Conservation (phyloP, 2,329 filamentous ascomycete genomes). For the Cytospora mali region DNA sequence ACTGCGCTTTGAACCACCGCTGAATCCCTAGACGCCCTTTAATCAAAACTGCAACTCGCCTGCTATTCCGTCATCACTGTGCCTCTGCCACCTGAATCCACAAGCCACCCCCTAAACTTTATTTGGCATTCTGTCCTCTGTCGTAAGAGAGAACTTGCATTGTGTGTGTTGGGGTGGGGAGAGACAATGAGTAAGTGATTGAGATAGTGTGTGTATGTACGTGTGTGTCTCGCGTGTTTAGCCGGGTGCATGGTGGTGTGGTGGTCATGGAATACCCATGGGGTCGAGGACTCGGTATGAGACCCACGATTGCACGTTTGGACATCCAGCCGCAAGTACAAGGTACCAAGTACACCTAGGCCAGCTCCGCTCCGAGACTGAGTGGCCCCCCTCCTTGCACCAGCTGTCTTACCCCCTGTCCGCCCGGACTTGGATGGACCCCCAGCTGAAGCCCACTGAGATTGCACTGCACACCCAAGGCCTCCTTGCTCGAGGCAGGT, state of each 20-base stretch:
- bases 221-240: neutral
- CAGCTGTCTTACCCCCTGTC: constrained; percentile 28
- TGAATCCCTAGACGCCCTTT: constrained; percentile 23
- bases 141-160: neutral
- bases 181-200: too few species aligned
- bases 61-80: constrained; percentile 15
- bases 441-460: constrained; percentile 23
- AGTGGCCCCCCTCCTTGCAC: constrained; percentile 24
- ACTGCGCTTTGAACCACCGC: constrained; percentile 18
- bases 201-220: neutral
- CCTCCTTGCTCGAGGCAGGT: constrained; percentile 24
- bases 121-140: neutral
- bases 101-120: neutral
- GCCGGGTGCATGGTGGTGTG: neutral
- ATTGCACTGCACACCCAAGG: constrained; percentile 25
- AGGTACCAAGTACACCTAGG: constrained; percentile 9
- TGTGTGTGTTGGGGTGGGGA: too few species aligned
- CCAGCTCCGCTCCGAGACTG: constrained; percentile 19
- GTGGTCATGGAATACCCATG: too few species aligned
- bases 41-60: constrained; percentile 17
- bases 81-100: neutral
- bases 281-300: too few species aligned
- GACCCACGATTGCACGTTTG: too few species aligned
- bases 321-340: constrained; percentile 15
- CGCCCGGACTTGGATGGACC: constrained; percentile 25